These are phyloP conservation scores for Chamaecrista fasciculata DNA, from an alignment of 306 rosid species.

Conservation along the genomic window DNA sequence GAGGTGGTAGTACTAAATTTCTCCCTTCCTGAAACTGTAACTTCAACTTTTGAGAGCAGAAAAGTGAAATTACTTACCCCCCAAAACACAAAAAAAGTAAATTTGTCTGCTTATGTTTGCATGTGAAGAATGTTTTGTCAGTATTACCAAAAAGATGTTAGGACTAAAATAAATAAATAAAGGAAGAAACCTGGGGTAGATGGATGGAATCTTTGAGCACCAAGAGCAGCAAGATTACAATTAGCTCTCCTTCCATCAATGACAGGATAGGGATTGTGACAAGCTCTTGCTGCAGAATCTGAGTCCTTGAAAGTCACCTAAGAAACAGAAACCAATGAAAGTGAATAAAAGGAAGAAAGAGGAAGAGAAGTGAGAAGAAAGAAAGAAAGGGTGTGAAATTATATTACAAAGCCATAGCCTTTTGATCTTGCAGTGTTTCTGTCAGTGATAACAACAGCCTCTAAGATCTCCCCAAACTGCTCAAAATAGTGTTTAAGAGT, in stretches of 20 bases:
- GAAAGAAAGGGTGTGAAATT: neutral
- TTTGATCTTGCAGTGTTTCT: conserved; percentile 54
- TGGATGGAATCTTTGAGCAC: conserved; percentile 46
- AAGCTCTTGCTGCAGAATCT: conserved; percentile 64
- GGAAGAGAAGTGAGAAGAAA: neutral
- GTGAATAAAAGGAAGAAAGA: neutral
- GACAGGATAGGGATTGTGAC: conserved; percentile 60
- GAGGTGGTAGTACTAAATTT: conserved; percentile 42
- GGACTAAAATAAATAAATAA: conserved; percentile 6
- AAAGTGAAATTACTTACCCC: no score
- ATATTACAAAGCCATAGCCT: conserved; percentile 70
- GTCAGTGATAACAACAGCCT: conserved; percentile 57
- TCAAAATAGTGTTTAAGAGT: conserved; percentile 42
- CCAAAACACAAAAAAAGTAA: neutral
- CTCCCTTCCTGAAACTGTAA: conserved; percentile 43
- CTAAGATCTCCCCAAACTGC: conserved; percentile 58
- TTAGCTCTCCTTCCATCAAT: conserved; percentile 85
- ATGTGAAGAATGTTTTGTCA: conserved; percentile 7
- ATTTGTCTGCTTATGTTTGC: conserved; percentile 27
- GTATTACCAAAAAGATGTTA: neutral
- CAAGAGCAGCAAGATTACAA: conserved; percentile 49
- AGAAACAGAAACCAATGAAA: neutral
- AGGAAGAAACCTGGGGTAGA: conserved; percentile 35
- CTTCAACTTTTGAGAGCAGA: conserved; percentile 25
- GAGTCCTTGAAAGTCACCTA: conserved; percentile 77